Evolutionary conservation across 768 basidiomycete genomes (phyloP).

Genomic region (Lanmaoa pseudosensibilis): DNA sequence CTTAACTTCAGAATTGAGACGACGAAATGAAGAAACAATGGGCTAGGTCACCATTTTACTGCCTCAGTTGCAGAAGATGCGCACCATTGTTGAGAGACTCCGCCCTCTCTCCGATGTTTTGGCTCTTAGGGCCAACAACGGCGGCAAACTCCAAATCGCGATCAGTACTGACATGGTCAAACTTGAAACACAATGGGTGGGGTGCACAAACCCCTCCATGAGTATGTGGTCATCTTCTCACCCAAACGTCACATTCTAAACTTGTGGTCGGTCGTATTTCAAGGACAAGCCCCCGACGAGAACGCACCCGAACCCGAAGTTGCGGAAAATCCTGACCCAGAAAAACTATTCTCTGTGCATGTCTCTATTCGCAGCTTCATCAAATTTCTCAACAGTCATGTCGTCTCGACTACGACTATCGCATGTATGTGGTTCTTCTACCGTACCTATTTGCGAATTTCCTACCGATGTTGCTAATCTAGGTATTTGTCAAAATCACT

Average conservation of each 20-base stretch:
- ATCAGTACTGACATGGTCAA: conserved; percentile 71
- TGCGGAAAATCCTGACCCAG: conserved; percentile 48
- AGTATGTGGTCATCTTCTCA: conserved; percentile 27
- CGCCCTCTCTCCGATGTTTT: conserved; percentile 68
- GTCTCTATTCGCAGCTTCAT: conserved; percentile 74
- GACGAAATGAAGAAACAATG: conserved; percentile 3
- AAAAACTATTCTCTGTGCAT: conserved; percentile 61
- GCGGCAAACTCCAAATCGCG: conserved; percentile 52
- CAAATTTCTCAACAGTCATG: conserved; percentile 79
- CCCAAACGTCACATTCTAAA: neutral
- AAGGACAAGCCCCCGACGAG: conserved; percentile 30
- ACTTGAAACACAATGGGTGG: conserved; percentile 77
- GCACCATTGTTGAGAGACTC: conserved; percentile 77
- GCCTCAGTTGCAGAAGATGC: conserved; percentile 70
- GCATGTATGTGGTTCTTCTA: conserved; percentile 57
- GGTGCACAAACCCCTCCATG: conserved; percentile 66
- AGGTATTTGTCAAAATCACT: conserved; percentile 84
- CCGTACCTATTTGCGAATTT: neutral
- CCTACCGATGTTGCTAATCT: neutral
- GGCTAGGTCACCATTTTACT: conserved; percentile 72
- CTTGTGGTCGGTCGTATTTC: conserved; percentile 8
- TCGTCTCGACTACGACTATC: conserved; percentile 81
- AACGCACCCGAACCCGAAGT: conserved; percentile 35
- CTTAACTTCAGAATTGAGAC: neutral
- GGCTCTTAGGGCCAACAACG: conserved; percentile 65